These are phyloP conservation scores for Candida buenavistaensis DNA, from an alignment of 1,139 yeast species.

Conservation along the genomic window DNA sequence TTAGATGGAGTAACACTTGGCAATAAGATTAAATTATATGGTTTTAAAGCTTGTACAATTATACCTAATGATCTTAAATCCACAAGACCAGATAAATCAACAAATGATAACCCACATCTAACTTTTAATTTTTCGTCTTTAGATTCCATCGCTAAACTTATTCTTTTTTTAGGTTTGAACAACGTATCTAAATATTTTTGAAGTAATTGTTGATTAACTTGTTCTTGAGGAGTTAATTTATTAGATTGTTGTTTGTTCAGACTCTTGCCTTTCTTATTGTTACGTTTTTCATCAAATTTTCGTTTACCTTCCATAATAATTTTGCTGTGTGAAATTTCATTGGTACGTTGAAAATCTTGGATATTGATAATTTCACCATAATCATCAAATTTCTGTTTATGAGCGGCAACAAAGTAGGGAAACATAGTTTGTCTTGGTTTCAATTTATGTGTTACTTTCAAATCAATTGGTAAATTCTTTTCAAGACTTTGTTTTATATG, in stretches of 20 bases:
- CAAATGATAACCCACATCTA: conserved; percentile 71
- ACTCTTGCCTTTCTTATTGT: conserved; percentile 17
- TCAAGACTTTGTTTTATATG: conserved; percentile 39
- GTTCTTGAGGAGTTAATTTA: conserved; percentile 47
- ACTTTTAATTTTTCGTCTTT: conserved; percentile 43
- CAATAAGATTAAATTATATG: conserved; percentile 72
- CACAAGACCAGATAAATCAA: conserved; percentile 83
- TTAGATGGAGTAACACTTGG: no score
- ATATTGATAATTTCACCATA: conserved; percentile 74
- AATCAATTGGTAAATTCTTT: conserved; percentile 53
- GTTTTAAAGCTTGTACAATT: conserved; percentile 78
- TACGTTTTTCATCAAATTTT: conserved; percentile 30
- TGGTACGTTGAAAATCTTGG: conserved; percentile 65
- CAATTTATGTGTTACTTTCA: conserved; percentile 56
- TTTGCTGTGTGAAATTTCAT: conserved; percentile 42
- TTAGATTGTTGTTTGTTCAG: conserved; percentile 18
- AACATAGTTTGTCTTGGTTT: conserved; percentile 75
- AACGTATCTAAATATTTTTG: conserved; percentile 57
- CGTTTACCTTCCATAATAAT: conserved; percentile 36
- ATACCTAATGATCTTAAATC: conserved; percentile 81
- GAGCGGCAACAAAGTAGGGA: conserved; percentile 54
- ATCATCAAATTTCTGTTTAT: conserved; percentile 69
- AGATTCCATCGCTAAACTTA: conserved; percentile 20
- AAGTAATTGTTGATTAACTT: conserved; percentile 41
- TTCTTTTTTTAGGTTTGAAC: conserved; percentile 54